Percentiles rank a stretch among this genome's conserved stretches.
phyloP scores from a whole-genome alignment of 352 stramenopile genomes.

The Lagenidium giganteum region DNA sequence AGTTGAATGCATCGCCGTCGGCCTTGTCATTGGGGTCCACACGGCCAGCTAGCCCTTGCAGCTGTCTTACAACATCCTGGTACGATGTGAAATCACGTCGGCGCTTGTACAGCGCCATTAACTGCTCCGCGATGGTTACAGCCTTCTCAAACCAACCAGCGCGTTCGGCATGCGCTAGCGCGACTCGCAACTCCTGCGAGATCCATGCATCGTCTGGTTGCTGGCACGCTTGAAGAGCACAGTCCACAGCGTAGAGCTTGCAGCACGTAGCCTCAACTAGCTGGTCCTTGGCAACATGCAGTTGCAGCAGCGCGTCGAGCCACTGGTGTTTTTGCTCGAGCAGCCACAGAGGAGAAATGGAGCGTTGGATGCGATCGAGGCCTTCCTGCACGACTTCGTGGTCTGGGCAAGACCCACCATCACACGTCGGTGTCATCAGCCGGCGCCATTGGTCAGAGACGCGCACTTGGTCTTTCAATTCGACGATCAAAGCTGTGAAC shows the following conservation, averaged over 20 bases:
- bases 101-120: too few relatives aligned
- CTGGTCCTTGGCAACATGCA: conserved; percentile 33
- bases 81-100: too few relatives aligned
- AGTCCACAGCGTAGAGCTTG: conserved; percentile 25
- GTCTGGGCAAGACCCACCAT: too few relatives aligned
- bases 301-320: conserved; percentile 48
- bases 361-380: conserved; percentile 31
- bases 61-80: too few relatives aligned
- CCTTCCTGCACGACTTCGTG: conserved; percentile 70
- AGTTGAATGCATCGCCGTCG: conserved; percentile 26
- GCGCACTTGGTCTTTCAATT: conserved; percentile 45
- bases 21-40: too few relatives aligned
- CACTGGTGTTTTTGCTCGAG: conserved; percentile 53
- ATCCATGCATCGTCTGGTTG: conserved; percentile 18
- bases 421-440: conserved; percentile 8
- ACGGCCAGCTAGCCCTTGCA: too few relatives aligned
- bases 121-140: conserved; percentile 44
- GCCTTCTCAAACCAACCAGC: conserved; percentile 47
- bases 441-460: conserved; percentile 49
- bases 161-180: conserved; percentile 31
- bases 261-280: conserved; percentile 63
- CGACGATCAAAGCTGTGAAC: conserved; percentile 41
- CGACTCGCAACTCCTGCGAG: conserved; percentile 30
- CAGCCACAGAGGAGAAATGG: conserved; percentile 54
- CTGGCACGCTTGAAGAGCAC: conserved; percentile 1